phyloP scores from a whole-genome alignment of 129 eudicot species.

The Logfia minima region DNA sequence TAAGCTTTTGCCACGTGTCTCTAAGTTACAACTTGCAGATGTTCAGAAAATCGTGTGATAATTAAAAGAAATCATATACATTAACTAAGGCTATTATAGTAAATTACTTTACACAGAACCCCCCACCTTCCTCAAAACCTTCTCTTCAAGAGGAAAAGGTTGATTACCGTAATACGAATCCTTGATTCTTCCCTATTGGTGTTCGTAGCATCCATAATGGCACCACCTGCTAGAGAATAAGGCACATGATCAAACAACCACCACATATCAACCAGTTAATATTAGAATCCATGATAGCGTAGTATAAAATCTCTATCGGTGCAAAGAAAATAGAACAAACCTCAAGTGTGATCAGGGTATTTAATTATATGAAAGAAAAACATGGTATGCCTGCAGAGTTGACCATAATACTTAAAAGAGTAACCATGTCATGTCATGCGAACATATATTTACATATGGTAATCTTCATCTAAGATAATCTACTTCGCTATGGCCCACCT shows the following conservation, averaged over 20 bases:
- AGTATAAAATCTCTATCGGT: background rate
- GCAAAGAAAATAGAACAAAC: conserved; percentile 2
- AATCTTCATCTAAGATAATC: background rate
- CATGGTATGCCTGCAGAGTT: background rate
- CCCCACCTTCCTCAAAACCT: background rate
- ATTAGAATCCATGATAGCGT: background rate
- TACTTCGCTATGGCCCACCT: background rate
- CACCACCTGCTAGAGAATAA: conserved; percentile 12
- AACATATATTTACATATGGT: background rate
- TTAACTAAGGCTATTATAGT: background rate
- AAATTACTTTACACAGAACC: background rate
- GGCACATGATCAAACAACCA: conserved; percentile 13
- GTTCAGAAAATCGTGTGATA: background rate
- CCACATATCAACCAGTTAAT: conserved; percentile 4
- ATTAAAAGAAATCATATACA: background rate
- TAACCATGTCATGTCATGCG: no score
- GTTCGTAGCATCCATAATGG: conserved; percentile 35
- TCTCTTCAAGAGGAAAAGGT: background rate
- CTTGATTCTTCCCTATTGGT: conserved; percentile 30
- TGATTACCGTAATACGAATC: conserved; percentile 26
- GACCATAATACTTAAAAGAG: conserved; percentile 7
- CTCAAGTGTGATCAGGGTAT: background rate
- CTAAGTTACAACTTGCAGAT: background rate
- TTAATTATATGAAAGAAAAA: background rate
- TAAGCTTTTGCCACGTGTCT: background rate